A percentile compares a stretch with the other conserved stretches of the same genome.
These are phyloP conservation scores for Coniochaeta hoffmannii DNA, from an alignment of 2,329 filamentous ascomycete species.

Conservation along the genomic window DNA sequence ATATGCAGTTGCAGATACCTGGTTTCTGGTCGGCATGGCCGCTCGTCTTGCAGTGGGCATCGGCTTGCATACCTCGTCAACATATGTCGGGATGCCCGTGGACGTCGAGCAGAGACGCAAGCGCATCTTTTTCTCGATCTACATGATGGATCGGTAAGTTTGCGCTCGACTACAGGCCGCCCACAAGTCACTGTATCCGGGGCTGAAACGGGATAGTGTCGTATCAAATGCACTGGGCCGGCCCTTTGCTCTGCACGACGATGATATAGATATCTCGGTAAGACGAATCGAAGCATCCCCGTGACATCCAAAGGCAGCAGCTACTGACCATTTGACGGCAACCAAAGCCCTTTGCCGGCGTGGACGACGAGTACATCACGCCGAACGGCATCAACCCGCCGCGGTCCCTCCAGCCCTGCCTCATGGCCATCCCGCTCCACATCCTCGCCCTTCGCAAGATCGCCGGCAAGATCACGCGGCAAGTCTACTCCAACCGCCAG, in stretches of 20 bases:
- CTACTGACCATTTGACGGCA: background rate
- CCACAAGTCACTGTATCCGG: background rate
- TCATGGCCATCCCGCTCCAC: slow-evolving; percentile 32
- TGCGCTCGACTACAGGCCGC: background rate
- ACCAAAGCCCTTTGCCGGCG: slow-evolving; percentile 26
- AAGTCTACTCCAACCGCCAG: slow-evolving; percentile 24
- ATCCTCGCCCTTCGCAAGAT: slow-evolving; percentile 32
- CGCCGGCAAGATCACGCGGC: slow-evolving; percentile 29
- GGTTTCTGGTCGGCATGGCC: slow-evolving; percentile 36
- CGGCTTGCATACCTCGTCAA: slow-evolving; percentile 29
- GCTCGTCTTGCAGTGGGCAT: slow-evolving; percentile 35
- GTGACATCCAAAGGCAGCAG: background rate
- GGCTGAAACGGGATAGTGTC: slow-evolving; percentile 18
- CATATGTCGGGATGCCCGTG: slow-evolving; percentile 23
- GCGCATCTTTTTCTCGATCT: slow-evolving; percentile 36
- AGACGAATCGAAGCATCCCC: background rate
- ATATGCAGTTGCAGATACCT: slow-evolving; percentile 25
- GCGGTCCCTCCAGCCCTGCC: slow-evolving; percentile 21
- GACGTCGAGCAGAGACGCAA: slow-evolving; percentile 29
- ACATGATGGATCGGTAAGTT: slow-evolving; percentile 38
- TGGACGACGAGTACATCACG: slow-evolving; percentile 26
- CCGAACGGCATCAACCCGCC: slow-evolving; percentile 14
- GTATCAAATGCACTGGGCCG: slow-evolving; percentile 35
- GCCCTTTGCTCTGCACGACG: slow-evolving; percentile 36
- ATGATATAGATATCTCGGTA: slow-evolving; percentile 34